A percentile compares a stretch with the other conserved stretches of the same genome.
These are phyloP conservation scores for Sporothrix euskadiensis DNA, from an alignment of 2,329 filamentous ascomycete species.

Conservation along the genomic window DNA sequence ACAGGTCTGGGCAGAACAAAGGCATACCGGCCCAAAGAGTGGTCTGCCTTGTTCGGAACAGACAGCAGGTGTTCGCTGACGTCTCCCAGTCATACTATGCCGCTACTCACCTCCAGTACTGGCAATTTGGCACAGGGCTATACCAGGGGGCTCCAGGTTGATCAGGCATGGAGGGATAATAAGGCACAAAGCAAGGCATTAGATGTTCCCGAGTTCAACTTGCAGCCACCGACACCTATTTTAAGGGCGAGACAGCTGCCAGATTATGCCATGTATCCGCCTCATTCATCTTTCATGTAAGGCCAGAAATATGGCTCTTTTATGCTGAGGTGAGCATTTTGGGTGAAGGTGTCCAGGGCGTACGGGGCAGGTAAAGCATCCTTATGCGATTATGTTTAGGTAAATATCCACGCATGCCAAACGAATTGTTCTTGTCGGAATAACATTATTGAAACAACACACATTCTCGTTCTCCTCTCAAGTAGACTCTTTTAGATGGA, in stretches of 20 bases:
- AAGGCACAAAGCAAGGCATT: neutral
- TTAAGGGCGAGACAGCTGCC: slow-evolving; percentile 1
- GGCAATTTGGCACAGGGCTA: too few relatives aligned
- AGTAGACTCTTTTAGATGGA: neutral
- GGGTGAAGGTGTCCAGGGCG: neutral
- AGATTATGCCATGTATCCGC: neutral
- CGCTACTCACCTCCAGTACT: neutral
- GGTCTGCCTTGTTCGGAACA: neutral
- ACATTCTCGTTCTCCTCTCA: too few relatives aligned
- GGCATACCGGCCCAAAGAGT: neutral
- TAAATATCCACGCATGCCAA: neutral
- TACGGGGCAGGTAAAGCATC: neutral
- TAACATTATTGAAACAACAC: neutral
- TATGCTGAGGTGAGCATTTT: neutral
- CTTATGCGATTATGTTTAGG: neutral
- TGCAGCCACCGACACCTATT: neutral
- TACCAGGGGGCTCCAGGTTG: too few relatives aligned
- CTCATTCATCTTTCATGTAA: neutral
- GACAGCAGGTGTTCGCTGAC: neutral
- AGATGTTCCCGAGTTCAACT: neutral
- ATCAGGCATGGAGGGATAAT: neutral
- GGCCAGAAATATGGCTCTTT: neutral
- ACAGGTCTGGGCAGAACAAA: neutral
- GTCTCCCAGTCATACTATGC: neutral
- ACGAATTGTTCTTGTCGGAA: neutral